A percentile compares a stretch with the other conserved stretches of the same genome.
Conservation (phyloP, 257 asterid species). For the Asclepias syriaca region DNA sequence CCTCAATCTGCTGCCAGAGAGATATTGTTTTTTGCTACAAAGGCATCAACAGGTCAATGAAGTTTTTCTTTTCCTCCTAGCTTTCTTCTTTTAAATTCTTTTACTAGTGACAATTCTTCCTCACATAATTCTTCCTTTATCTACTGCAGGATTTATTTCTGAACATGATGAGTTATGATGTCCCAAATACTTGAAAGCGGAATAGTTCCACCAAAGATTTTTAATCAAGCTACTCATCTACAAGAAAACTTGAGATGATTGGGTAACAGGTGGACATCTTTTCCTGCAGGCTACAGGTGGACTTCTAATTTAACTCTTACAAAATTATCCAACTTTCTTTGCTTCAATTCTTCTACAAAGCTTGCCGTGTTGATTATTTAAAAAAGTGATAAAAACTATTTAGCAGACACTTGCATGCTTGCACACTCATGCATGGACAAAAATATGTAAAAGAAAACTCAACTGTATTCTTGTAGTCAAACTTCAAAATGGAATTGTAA, state of each 20-base stretch:
- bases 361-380: not conserved
- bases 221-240: not conserved
- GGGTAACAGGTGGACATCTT: not conserved
- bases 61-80: not conserved
- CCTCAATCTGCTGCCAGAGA: slow-evolving; percentile 69
- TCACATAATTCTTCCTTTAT: not conserved
- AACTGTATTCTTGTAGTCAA: not conserved
- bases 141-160: slow-evolving; percentile 38
- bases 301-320: not conserved
- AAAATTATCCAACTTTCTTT: not conserved
- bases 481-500: not conserved
- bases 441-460: not conserved
- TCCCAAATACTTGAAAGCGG: slow-evolving; percentile 5
- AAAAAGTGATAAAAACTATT: not conserved
- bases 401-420: not conserved
- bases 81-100: not conserved
- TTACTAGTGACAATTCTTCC: not conserved
- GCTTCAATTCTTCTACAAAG: not conserved
- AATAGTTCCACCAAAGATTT: not conserved
- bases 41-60: slow-evolving; percentile 48
- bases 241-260: not conserved
- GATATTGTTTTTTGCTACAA: slow-evolving; percentile 57
- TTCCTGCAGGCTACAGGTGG: not conserved
- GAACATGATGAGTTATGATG: slow-evolving; percentile 62
- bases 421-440: not conserved